Percentiles rank a stretch among this genome's conserved stretches.
These are phyloP conservation scores for Parafenestella ontariensis DNA, from an alignment of 2,329 filamentous ascomycete species.

Conservation along the genomic window DNA sequence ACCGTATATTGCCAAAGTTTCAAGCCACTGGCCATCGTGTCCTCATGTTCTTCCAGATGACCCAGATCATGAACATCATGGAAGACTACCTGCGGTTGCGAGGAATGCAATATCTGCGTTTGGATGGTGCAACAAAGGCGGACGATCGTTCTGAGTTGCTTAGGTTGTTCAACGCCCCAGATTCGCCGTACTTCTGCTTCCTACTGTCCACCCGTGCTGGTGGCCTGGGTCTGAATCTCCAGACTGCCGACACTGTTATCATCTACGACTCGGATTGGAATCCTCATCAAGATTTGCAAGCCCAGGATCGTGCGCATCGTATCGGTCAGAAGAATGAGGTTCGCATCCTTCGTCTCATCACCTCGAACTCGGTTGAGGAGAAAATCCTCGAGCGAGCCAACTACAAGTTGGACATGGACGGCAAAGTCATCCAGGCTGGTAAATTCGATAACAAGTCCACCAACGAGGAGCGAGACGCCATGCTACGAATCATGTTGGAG, in stretches of 20 bases:
- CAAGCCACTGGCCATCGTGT: constrained; percentile 89
- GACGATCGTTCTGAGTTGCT: constrained; percentile 94
- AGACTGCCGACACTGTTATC: constrained; percentile 98
- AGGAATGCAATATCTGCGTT: constrained; percentile 83
- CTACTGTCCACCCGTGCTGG: constrained; percentile 97
- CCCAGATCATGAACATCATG: constrained; percentile 99
- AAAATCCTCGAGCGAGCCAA: constrained; percentile 97
- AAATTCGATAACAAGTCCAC: constrained; percentile 99
- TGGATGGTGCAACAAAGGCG: constrained; percentile 96
- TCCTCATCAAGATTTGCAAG: constrained; percentile 97
- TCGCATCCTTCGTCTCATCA: constrained; percentile 93
- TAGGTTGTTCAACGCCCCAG: constrained; percentile 84
- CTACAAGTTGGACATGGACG: constrained; percentile 98
- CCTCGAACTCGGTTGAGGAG: constrained; percentile 95
- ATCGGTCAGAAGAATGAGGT: constrained; percentile 99
- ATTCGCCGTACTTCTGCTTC: constrained; percentile 97
- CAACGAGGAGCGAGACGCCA: constrained; percentile 95
- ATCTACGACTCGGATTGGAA: constrained; percentile 99
- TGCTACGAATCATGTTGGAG: constrained; percentile 92
- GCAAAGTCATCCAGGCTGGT: constrained; percentile 98
- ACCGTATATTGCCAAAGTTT: constrained; percentile 93
- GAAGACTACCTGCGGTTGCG: constrained; percentile 92
- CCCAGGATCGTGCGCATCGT: constrained; percentile 99
- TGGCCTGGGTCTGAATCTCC: constrained; percentile 95
- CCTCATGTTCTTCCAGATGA: constrained; percentile 99